These are phyloP conservation scores for Reutealis trisperma DNA, from an alignment of 345 rosid species.

Conservation along the genomic window DNA sequence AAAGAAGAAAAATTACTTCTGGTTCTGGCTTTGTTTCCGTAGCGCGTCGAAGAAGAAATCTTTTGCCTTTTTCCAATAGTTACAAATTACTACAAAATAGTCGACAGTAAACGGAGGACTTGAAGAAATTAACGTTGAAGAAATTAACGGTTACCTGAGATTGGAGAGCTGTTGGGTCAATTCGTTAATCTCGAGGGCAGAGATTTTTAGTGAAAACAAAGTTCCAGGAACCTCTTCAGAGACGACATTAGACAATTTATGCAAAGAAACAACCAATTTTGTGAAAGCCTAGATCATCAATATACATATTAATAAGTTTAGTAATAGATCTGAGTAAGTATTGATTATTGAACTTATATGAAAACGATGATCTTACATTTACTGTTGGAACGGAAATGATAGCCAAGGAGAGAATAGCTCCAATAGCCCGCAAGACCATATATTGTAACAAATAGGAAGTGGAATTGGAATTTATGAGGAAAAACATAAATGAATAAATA, in stretches of 20 bases:
- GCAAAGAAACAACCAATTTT: slow-evolving; percentile 28
- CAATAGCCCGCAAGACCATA: slow-evolving; percentile 25
- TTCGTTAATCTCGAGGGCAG: slow-evolving; percentile 36
- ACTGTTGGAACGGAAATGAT: slow-evolving; percentile 34
- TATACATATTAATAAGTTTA: not conserved
- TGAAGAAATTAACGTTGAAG: not conserved
- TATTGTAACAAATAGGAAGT: no score
- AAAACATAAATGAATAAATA: not conserved
- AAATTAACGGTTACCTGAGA: slow-evolving; percentile 9
- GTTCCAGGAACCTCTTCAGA: slow-evolving; percentile 42
- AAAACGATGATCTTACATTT: slow-evolving; percentile 18
- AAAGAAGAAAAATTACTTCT: slow-evolving; percentile 14
- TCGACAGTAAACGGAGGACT: not conserved
- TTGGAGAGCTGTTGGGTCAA: slow-evolving; percentile 35
- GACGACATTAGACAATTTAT: slow-evolving; percentile 27
- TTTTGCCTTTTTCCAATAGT: slow-evolving; percentile 23
- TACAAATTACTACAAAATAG: not conserved
- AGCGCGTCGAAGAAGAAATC: slow-evolving; percentile 16
- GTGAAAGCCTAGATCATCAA: slow-evolving; percentile 30
- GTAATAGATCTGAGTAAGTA: not conserved
- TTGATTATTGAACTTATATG: not conserved
- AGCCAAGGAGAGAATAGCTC: slow-evolving; percentile 30
- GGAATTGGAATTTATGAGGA: not conserved
- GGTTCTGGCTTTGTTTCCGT: slow-evolving; percentile 15
- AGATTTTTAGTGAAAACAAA: slow-evolving; percentile 39